Base-by-base conservation (phyloP, 768 basidiomycete genomes). In the Serendipita vermifera region DNA sequence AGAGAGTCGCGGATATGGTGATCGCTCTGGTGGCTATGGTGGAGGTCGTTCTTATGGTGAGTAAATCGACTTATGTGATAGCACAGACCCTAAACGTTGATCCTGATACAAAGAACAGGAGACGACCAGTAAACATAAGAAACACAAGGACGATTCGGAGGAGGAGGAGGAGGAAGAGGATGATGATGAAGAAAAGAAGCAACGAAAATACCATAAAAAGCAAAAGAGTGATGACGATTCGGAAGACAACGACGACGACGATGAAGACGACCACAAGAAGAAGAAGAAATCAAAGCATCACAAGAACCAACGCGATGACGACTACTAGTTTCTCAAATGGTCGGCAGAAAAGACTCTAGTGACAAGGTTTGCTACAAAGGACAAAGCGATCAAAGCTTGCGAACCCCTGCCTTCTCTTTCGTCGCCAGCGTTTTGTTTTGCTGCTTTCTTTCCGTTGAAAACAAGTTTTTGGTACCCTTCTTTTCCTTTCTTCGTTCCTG, bases 151-250 rank as follows among this genome's bases (percentile, higher is more conserved):
- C n/a, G n/a, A n/a, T n/a, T 46, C 74, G 75, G 58, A 71, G 74
- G 32, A 76, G 74, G 55, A 73, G 84, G 64, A 83, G 82, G 73
- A 83, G 80, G 71, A 73, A 79, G 60, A 75, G 79, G 57, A 85
- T 79, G 67, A 62, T 73, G 38, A 63, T 62, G 53, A 69, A 71
- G 55, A 72, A n/a, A 26, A 41, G 39, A 41, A 41, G 15, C 39
- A 29, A 22, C 46, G 46, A 20, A 51, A 51, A 29, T 26, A 51
- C n/a, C 29, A 51, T 15, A 29, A 31, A 51, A 51, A 51, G 46
- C 20, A 51, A n/a, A n/a, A 74, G 64, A 71, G 78, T 55, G 68
- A 67, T 3, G 70, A 66, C 41, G 77, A 72, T 55, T 68, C 66
- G 38, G 69, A 66, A 31, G 64, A 62, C 40, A 69, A 69, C 38